Conservation (phyloP, 164 flowering plant genomes). For the Annona squamosa region DNA sequence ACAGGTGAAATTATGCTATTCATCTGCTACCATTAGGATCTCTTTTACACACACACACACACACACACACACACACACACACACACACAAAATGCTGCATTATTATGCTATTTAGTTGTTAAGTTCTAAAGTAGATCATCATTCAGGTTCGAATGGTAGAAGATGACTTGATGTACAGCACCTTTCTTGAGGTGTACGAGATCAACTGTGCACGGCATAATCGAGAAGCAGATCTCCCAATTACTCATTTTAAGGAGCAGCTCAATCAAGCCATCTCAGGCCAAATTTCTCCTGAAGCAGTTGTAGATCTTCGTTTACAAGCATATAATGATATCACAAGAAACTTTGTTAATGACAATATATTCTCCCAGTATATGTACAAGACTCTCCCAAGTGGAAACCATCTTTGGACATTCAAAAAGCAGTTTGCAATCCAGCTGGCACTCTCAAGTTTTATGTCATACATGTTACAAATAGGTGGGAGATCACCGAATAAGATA, state of each 20-base stretch:
- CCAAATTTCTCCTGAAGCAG: conserved; percentile 78
- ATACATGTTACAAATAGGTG: conserved; percentile 94
- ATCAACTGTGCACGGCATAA: conserved; percentile 91
- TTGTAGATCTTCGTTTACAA: conserved; percentile 89
- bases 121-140: neutral
- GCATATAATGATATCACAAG: conserved; percentile 87
- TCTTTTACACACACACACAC: neutral
- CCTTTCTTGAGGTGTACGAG: conserved; percentile 98
- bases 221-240: conserved; percentile 92
- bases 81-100: neutral
- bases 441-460: conserved; percentile 96
- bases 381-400: conserved; percentile 79
- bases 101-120: neutral
- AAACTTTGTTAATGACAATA: conserved; percentile 56
- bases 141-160: conserved; percentile 96
- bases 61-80: too few species aligned
- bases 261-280: conserved; percentile 93
- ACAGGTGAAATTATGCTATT: conserved; percentile 47
- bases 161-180: conserved; percentile 95
- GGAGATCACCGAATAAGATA: conserved; percentile 96
- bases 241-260: conserved; percentile 89
- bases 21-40: conserved; percentile 1
- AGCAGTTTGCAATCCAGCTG: conserved; percentile 94
- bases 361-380: conserved; percentile 96
- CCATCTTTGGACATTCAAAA: conserved; percentile 97